These are phyloP conservation scores for Suillus alpinus DNA, from an alignment of 768 basidiomycete species.

Conservation along the genomic window DNA sequence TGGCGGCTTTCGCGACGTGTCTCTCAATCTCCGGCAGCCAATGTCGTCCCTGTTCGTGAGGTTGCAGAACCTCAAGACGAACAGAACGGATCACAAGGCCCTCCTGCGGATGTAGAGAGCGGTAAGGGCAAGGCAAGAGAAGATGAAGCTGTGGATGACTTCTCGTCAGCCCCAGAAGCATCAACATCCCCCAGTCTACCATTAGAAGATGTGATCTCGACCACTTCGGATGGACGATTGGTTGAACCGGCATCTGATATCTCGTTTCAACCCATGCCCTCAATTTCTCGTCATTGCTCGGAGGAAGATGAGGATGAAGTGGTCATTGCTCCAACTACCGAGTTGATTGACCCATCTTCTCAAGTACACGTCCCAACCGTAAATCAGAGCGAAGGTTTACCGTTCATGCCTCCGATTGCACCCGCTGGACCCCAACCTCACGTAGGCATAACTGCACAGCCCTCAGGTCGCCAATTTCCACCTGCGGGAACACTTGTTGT, in stretches of 20 bases:
- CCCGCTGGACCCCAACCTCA: conserved; percentile 11
- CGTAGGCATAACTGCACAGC: conserved; percentile 20
- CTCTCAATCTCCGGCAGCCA: conserved; percentile 27
- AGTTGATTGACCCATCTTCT: conserved; percentile 7
- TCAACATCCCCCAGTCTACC: not conserved
- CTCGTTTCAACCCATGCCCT: not conserved
- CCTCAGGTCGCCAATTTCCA: conserved; percentile 50
- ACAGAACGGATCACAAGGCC: conserved; percentile 26
- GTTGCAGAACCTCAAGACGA: conserved; percentile 21
- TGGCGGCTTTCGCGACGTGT: conserved; percentile 32
- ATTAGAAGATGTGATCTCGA: conserved; percentile 1
- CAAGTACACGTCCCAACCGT: conserved; percentile 9
- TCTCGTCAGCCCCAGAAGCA: not conserved
- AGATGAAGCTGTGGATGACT: conserved; percentile 1
- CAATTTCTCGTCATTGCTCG: not conserved
- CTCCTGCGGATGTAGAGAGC: conserved; percentile 19
- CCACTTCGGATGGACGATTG: conserved; percentile 9
- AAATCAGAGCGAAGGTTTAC: conserved; percentile 12
- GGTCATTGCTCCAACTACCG: conserved; percentile 17
- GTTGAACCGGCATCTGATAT: conserved; percentile 12
- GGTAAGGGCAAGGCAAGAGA: conserved; percentile 35
- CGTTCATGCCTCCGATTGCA: conserved; percentile 10
- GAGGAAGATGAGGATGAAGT: conserved; percentile 18
- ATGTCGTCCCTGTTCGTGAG: conserved; percentile 13
- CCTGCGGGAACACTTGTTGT: conserved; percentile 78